These are phyloP conservation scores for Talaromyces atroroseus DNA, from an alignment of 2,329 filamentous ascomycete genomes.

Conservation along the genomic window DNA sequence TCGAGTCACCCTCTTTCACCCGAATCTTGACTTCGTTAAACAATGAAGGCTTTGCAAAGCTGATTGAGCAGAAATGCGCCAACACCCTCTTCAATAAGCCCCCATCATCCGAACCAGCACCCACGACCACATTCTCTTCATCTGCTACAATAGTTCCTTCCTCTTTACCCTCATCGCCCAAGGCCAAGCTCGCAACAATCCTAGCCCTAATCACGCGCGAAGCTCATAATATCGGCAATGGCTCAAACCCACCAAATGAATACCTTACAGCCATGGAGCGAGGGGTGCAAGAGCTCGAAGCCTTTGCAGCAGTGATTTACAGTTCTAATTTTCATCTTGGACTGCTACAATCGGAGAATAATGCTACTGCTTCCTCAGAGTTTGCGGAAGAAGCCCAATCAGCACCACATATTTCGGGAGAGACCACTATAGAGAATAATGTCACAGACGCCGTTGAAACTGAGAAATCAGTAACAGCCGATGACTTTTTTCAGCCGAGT, in stretches of 20 bases:
- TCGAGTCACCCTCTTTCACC: slow-evolving; percentile 87
- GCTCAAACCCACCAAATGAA: slow-evolving; percentile 44
- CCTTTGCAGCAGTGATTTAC: slow-evolving; percentile 46
- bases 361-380: background rate
- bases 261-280: slow-evolving; percentile 42
- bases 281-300: slow-evolving; percentile 43
- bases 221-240: slow-evolving; percentile 81
- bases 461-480: slow-evolving; percentile 1
- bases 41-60: slow-evolving; percentile 76
- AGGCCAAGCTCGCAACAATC: slow-evolving; percentile 77
- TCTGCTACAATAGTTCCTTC: slow-evolving; percentile 37
- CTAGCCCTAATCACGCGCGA: slow-evolving; percentile 86
- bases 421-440: slow-evolving; percentile 15
- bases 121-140: slow-evolving; percentile 43
- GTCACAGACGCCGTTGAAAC: slow-evolving; percentile 11
- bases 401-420: slow-evolving; percentile 5
- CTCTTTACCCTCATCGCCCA: slow-evolving; percentile 34
- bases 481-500: background rate
- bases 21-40: slow-evolving; percentile 81
- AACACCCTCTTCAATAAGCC: slow-evolving; percentile 65
- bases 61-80: slow-evolving; percentile 78
- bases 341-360: slow-evolving; percentile 21
- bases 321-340: slow-evolving; percentile 43
- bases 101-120: slow-evolving; percentile 30
- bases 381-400: slow-evolving; percentile 13